These are phyloP conservation scores for Chaetomiaceae sp. DNA, from an alignment of 2,329 filamentous ascomycete species.

Conservation along the genomic window DNA sequence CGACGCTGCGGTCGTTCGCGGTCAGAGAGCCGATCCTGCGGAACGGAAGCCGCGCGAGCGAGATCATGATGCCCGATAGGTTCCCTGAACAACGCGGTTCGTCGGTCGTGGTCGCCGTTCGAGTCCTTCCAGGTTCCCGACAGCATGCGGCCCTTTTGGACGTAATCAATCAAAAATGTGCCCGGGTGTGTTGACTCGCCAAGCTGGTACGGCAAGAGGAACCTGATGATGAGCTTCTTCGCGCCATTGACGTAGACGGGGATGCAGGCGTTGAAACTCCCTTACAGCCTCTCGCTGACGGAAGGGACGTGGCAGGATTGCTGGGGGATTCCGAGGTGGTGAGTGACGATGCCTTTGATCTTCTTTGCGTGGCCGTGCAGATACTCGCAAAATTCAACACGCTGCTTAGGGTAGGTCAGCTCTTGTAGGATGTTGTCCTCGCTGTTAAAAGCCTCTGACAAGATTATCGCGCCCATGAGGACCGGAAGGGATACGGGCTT, in stretches of 20 bases:
- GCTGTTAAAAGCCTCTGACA: too few relatives aligned
- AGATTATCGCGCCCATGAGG: too few relatives aligned
- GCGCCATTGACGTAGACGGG: background rate
- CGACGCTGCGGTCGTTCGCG: background rate
- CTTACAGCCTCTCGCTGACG: background rate
- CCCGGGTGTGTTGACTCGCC: background rate
- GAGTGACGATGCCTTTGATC: background rate
- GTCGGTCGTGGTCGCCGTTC: background rate
- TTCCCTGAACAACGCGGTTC: slow-evolving; percentile 4
- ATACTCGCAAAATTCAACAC: too few relatives aligned
- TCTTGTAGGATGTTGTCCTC: too few relatives aligned
- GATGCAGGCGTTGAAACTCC: background rate
- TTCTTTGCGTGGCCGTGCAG: too few relatives aligned
- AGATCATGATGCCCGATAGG: slow-evolving; percentile 9
- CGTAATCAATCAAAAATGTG: background rate
- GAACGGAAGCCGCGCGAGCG: background rate
- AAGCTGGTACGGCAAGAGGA: background rate
- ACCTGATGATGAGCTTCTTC: background rate
- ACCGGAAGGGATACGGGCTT: too few relatives aligned
- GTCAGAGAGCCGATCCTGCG: slow-evolving; percentile 4
- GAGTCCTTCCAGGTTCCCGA: background rate
- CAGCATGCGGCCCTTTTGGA: slow-evolving; percentile 5
- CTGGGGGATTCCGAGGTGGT: background rate
- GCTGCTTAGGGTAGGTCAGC: too few relatives aligned
- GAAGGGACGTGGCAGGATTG: background rate